Evolutionary conservation across 2,329 filamentous ascomycete species (phyloP).

Genomic region (Verticillium nubilum): DNA sequence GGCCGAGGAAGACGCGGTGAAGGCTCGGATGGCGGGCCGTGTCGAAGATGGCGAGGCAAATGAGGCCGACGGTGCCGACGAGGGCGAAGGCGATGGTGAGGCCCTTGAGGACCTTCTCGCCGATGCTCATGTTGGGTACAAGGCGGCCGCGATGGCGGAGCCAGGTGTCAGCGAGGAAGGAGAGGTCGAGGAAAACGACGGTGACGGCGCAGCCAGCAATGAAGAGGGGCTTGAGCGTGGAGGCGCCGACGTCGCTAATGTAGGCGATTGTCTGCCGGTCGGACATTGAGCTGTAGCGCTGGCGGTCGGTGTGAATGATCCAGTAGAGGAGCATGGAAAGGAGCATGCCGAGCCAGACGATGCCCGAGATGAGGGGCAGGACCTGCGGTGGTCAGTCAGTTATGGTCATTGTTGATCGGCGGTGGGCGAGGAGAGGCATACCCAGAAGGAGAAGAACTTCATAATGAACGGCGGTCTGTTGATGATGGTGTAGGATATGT

Average conservation of each 20-base stretch:
- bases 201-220: slow-evolving; percentile 66
- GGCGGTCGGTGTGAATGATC: slow-evolving; percentile 49
- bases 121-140: slow-evolving; percentile 60
- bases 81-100: slow-evolving; percentile 65
- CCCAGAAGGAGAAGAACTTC: slow-evolving; percentile 27
- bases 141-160: slow-evolving; percentile 77
- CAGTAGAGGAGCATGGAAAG: slow-evolving; percentile 68
- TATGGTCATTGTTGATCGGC: not conserved
- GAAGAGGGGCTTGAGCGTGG: slow-evolving; percentile 68
- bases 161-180: slow-evolving; percentile 78
- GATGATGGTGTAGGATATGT: not conserved
- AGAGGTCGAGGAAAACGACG: slow-evolving; percentile 73
- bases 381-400: slow-evolving; percentile 33
- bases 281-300: slow-evolving; percentile 57
- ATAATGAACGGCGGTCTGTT: slow-evolving; percentile 2
- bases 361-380: slow-evolving; percentile 63
- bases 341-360: slow-evolving; percentile 62
- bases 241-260: slow-evolving; percentile 63
- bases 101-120: slow-evolving; percentile 57
- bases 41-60: slow-evolving; percentile 82
- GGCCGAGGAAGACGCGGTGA: slow-evolving; percentile 70
- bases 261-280: slow-evolving; percentile 58
- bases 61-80: slow-evolving; percentile 72
- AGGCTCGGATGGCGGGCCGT: slow-evolving; percentile 59
- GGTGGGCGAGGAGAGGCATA: slow-evolving; percentile 15